These are phyloP conservation scores for Trichoderma reesei DNA, from an alignment of 495 filamentous ascomycete species.

Conservation along the genomic window DNA sequence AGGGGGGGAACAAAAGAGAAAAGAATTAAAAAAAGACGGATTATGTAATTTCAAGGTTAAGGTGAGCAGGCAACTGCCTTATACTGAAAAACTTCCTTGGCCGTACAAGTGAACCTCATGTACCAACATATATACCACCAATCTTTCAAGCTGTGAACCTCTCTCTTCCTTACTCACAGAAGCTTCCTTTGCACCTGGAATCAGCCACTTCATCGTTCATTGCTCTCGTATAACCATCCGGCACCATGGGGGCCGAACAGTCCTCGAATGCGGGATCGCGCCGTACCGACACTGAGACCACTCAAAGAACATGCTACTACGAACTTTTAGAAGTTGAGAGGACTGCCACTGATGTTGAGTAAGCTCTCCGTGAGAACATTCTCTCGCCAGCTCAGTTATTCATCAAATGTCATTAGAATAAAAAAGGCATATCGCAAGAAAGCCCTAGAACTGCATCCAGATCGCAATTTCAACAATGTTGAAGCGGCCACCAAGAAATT, in stretches of 20 bases:
- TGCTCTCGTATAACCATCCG: neutral
- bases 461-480: conserved; percentile 82
- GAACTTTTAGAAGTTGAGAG: conserved; percentile 68
- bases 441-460: conserved; percentile 88
- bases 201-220: neutral
- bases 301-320: conserved; percentile 77
- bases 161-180: neutral
- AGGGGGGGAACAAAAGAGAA: too few species aligned
- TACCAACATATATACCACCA: neutral
- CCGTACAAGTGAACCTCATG: too few species aligned
- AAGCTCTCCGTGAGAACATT: conserved; percentile 20
- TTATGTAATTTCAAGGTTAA: neutral
- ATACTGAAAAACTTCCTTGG: too few species aligned
- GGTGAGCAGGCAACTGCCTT: too few species aligned
- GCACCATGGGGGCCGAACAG: conserved; percentile 70
- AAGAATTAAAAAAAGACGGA: too few species aligned
- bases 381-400: conserved; percentile 12
- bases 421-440: conserved; percentile 87
- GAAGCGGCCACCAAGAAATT: conserved; percentile 77
- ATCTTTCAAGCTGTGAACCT: neutral
- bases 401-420: conserved; percentile 46
- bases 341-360: conserved; percentile 76
- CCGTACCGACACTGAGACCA: conserved; percentile 11
- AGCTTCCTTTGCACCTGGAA: neutral
- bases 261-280: conserved; percentile 43